Conservation (phyloP, 805 yeast species). For the Saturnispora kantuleensis region DNA sequence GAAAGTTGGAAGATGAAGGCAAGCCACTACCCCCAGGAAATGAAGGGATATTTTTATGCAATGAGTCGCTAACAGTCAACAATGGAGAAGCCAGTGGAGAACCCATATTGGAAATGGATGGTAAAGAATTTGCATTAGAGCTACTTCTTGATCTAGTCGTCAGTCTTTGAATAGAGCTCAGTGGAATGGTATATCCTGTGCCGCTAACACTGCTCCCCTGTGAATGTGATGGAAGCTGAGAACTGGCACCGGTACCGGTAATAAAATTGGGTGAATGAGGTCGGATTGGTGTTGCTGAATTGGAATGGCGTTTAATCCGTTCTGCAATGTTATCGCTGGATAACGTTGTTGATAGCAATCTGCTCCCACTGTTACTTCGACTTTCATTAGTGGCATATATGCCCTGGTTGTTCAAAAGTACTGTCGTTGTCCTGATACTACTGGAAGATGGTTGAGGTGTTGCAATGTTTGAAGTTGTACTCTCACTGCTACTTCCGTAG, state of each 20-base stretch:
- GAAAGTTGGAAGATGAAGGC: neutral
- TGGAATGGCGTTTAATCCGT: conserved; percentile 7
- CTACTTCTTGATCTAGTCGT: conserved; percentile 16
- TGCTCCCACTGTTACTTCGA: conserved; percentile 1
- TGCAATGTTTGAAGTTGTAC: neutral
- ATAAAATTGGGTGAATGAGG: conserved; percentile 33
- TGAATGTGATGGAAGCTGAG: too few species aligned
- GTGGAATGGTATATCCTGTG: conserved; percentile 40
- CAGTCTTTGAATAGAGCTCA: conserved; percentile 55
- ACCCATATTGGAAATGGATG: conserved; percentile 9
- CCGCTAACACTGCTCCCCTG: neutral
- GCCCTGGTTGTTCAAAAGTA: conserved; percentile 1
- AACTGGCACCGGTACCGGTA: too few species aligned
- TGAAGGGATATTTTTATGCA: neutral
- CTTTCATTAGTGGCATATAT: neutral
- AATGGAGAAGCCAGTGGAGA: conserved; percentile 41
- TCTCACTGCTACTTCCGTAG: conserved; percentile 1
- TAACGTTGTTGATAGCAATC: neutral
- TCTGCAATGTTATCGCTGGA: conserved; percentile 4
- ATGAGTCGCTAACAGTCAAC: conserved; percentile 19
- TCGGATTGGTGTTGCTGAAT: conserved; percentile 15
- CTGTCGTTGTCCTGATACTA: conserved; percentile 5
- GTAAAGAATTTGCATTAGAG: conserved; percentile 33
- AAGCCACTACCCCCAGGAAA: neutral
- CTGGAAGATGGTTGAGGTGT: conserved; percentile 4